Evolutionary conservation across 1,284 basidiomycete genomes (phyloP).

Genomic region (Moesziomyces sp.): DNA sequence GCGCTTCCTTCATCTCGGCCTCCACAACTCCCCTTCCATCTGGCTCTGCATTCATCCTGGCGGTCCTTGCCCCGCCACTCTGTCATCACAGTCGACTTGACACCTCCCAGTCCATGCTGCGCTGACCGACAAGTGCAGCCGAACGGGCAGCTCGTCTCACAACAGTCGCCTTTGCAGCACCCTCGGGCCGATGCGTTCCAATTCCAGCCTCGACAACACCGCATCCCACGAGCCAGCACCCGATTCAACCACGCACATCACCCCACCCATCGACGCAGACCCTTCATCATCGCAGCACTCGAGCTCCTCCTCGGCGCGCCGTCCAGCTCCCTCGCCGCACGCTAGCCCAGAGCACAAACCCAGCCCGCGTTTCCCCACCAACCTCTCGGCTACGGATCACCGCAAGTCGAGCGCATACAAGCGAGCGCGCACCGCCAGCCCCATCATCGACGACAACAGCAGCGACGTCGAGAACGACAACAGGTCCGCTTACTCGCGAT

Average conservation of each 20-base stretch:
- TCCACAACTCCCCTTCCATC: too few relatives aligned
- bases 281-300: background rate
- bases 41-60: too few relatives aligned
- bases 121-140: background rate
- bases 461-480: constrained; percentile 41
- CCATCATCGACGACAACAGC: constrained; percentile 52
- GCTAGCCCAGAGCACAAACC: constrained; percentile 28
- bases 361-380: constrained; percentile 12
- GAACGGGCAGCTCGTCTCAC: constrained; percentile 3
- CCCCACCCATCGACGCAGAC: background rate
- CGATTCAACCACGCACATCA: background rate
- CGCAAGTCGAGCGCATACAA: constrained; percentile 29
- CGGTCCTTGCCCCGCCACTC: too few relatives aligned
- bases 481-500: constrained; percentile 25
- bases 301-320: constrained; percentile 6
- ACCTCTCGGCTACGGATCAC: constrained; percentile 7
- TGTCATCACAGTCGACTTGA: too few relatives aligned
- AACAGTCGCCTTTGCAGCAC: constrained; percentile 7
- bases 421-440: constrained; percentile 41
- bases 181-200: constrained; percentile 24
- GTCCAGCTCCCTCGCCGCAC: constrained; percentile 26
- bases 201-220: constrained; percentile 13
- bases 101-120: background rate
- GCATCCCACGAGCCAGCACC: constrained; percentile 6
- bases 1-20: too few relatives aligned